Conservation (phyloP, 75 land plant genomes). For the Larix kaempferi region DNA sequence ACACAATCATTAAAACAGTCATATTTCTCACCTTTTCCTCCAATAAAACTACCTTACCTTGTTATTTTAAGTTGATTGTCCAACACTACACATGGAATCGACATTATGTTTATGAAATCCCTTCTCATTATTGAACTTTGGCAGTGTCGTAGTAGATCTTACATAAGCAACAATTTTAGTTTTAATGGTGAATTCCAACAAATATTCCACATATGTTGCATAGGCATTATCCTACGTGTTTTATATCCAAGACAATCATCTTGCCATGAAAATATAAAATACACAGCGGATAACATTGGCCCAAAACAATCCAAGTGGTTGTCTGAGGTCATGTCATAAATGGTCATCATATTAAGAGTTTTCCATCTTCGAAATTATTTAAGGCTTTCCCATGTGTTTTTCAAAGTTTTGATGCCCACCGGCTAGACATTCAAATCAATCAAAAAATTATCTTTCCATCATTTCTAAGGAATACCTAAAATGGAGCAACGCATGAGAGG, state of each 20-base stretch:
- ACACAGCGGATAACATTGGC: background rate
- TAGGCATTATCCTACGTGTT: slow-evolving; percentile 48
- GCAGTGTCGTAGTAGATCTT: slow-evolving; percentile 28
- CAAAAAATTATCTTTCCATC: too few relatives aligned
- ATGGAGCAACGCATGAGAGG: too few relatives aligned
- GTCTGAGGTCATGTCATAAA: too few relatives aligned
- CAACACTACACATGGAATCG: slow-evolving; percentile 46
- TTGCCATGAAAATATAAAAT: background rate
- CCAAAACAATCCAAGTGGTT: too few relatives aligned
- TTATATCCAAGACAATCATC: background rate
- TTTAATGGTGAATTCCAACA: slow-evolving; percentile 40
- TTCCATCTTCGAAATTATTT: too few relatives aligned
- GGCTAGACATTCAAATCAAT: too few relatives aligned
- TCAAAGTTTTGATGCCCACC: too few relatives aligned
- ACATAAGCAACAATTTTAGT: slow-evolving; percentile 28
- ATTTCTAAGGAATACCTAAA: too few relatives aligned
- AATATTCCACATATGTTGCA: slow-evolving; percentile 18
- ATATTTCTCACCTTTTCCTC: slow-evolving; percentile 48
- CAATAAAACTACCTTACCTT: slow-evolving; percentile 41
- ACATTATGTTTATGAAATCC: slow-evolving; percentile 38
- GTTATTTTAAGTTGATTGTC: slow-evolving; percentile 43
- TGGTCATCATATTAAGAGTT: too few relatives aligned
- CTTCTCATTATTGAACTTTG: slow-evolving; percentile 47
- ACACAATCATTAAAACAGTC: too few relatives aligned
- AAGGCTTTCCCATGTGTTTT: too few relatives aligned